Evolutionary conservation across 805 yeast genomes (phyloP), one percentile per base, ranked within the genome.

Genomic region (Schizosaccharomyces osmophilus): DNA sequence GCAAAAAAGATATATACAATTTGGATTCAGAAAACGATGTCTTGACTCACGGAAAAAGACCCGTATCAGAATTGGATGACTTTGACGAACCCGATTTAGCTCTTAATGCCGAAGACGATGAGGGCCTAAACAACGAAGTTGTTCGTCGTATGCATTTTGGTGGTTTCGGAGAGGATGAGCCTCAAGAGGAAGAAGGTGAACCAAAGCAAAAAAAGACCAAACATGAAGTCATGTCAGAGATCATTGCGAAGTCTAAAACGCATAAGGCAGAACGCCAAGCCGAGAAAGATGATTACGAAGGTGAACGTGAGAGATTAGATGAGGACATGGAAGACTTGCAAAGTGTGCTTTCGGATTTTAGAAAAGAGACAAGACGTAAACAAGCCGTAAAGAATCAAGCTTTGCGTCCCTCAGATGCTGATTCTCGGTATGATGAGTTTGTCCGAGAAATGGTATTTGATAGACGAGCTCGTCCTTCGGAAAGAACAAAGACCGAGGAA

Each of bases 21-120:
- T 79, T 89, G 61, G 90, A 86, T 36, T 80, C 75, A 39, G 81
- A 74, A 32, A 77, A 69, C 22, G 74, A 70, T 17, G 75, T 76
- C 0, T 78, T 90, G 62, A 88, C 96, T 0, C 97, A 89, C 72
- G 79, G 77, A 58, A 96, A 95, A 22, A 79, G 83, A 65, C 73
- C 84, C 0, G 73, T 88, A 51, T 73, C 83, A 0, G 78, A 75
- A n/a, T 51, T 63, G 39, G 85, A 80, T 63, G 82, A 77, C 63
- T 77, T 78, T 61, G 76, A 75, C 41, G 79, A 74, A 42, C 81
- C 76, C 36, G 81, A 74, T 64, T 11, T 67, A 74, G 51, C 26
- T 8, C 13, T 51, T 11, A 29, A 24, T 2, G 57, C n/a, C 31
- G 75, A 71, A 9, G 76, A 72, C 43, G 74, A 72, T 41, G 72